Base-by-base conservation (phyloP, 371 early-diverging fungal species). In the Rhizopus microsporus region DNA sequence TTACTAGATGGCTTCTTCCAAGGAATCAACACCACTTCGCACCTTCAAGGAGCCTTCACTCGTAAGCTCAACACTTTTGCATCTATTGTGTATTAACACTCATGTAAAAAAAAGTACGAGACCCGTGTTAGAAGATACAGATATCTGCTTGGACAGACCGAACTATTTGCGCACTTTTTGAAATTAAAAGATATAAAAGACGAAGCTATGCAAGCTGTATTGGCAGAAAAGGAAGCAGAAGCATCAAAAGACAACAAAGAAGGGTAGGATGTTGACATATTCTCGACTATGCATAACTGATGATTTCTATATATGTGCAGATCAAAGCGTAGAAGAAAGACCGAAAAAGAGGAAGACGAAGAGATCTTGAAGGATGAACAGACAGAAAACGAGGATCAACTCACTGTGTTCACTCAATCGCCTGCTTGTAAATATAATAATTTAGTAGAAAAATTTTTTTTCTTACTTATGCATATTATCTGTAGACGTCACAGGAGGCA, bases 311-410 rank as follows among this genome's bases (percentile, higher is more conserved):
- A 15, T n/a, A 39, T 49, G 5, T 49, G 5, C 43, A 83, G 86
- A 50, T 85, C 87, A 17, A 85, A 89, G 40, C 87, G 94, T 17
- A 90, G 90, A 70, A 83, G 98, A 57, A 92, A 94, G 80, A 93
- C 96, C 0, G 98, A 97, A 69, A 94, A 94, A 74, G 96, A 97
- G 65, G 98, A 97, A 67, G 98, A 97, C 65, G 94, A 90, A 35
- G 97, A 91, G 67, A 73, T 80, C 7, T 60, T 96, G 51, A 79
- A 92, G 47, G 85, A 89, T 30, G 94, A 87, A 59, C 86, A 84
- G 47, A 82, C 77, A 1, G 87, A 86, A 43, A 71, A 77, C 10
- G 78, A 74, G 7, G 79, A 83, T 10, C 68, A 76, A 13, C 72
- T 88, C 32, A 83, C 84, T 31, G 84, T 87, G 7, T 94, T 96